These are phyloP conservation scores for Cordyceps fumosorosea DNA, from an alignment of 2,329 filamentous ascomycete genomes.

Conservation along the genomic window DNA sequence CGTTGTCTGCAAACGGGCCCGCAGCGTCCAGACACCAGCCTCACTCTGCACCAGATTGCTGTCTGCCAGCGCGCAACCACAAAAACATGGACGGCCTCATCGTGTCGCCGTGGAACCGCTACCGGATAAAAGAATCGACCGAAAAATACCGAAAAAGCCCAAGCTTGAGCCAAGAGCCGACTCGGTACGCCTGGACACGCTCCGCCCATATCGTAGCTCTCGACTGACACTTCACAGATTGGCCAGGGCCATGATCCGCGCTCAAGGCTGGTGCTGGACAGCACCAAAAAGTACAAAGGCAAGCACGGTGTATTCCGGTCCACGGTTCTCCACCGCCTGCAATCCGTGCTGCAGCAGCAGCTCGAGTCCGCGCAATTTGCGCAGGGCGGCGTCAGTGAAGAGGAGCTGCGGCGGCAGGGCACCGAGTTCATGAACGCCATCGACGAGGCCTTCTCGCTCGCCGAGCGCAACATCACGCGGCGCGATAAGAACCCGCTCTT, in stretches of 20 bases:
- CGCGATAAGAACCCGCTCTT: slow-evolving; percentile 47
- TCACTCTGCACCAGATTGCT: neutral
- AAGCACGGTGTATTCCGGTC: slow-evolving; percentile 28
- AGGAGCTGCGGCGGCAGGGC: slow-evolving; percentile 39
- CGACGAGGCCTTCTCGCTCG: slow-evolving; percentile 36
- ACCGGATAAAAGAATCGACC: neutral
- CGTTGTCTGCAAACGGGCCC: slow-evolving; percentile 6
- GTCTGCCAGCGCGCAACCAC: neutral
- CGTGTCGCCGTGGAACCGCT: neutral
- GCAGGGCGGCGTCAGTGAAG: slow-evolving; percentile 24
- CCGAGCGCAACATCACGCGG: slow-evolving; percentile 30
- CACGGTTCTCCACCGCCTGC: slow-evolving; percentile 31
- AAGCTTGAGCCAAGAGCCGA: slow-evolving; percentile 11
- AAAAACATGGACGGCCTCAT: neutral
- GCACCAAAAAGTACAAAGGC: slow-evolving; percentile 20
- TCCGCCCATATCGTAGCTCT: neutral
- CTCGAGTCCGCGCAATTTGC: slow-evolving; percentile 19
- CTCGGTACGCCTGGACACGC: slow-evolving; percentile 20
- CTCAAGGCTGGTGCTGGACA: slow-evolving; percentile 24
- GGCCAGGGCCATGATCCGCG: slow-evolving; percentile 29
- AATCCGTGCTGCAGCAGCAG: slow-evolving; percentile 26
- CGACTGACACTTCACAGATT: slow-evolving; percentile 18
- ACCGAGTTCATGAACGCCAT: slow-evolving; percentile 40
- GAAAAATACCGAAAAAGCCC: neutral
- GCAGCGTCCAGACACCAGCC: neutral